Conservation (phyloP, 2,329 filamentous ascomycete genomes). For the Xenoacremonium recifei region DNA sequence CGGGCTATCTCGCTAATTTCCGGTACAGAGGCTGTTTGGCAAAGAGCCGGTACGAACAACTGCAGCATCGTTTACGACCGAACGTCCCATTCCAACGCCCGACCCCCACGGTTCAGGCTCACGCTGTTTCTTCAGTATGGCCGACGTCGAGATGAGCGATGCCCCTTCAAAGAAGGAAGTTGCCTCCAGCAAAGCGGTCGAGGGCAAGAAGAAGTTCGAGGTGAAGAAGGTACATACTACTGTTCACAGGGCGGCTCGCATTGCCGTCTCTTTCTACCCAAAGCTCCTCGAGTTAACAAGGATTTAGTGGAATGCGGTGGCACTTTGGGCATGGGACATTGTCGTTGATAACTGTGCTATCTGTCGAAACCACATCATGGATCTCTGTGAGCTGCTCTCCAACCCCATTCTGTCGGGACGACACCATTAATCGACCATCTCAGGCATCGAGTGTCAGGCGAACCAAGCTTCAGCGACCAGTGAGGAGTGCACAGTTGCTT, state of each 20-base stretch:
- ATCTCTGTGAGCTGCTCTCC: conserved; percentile 68
- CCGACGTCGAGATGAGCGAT: conserved; percentile 96
- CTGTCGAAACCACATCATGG: conserved; percentile 99
- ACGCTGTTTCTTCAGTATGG: conserved; percentile 55
- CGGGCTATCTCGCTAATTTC: too few relatives aligned
- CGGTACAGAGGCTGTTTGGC: too few relatives aligned
- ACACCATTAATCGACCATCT: neutral
- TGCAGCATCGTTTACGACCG: too few relatives aligned
- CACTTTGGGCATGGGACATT: conserved; percentile 99
- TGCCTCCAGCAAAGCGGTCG: conserved; percentile 49
- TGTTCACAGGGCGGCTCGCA: neutral
- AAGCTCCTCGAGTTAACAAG: conserved; percentile 5
- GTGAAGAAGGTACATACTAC: conserved; percentile 86
- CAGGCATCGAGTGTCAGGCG: conserved; percentile 96
- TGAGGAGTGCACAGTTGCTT: conserved; percentile 97
- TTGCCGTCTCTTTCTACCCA: neutral
- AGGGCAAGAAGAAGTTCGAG: conserved; percentile 93
- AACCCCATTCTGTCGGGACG: neutral
- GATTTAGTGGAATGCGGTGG: conserved; percentile 91
- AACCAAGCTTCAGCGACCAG: conserved; percentile 97
- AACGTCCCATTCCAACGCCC: conserved; percentile 1
- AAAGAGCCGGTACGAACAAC: too few relatives aligned
- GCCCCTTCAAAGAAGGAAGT: conserved; percentile 63
- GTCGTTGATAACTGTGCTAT: conserved; percentile 99
- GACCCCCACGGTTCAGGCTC: conserved; percentile 1